These are phyloP conservation scores for Holtermanniella nyarrowii DNA, from an alignment of 768 basidiomycete species.

Conservation along the genomic window DNA sequence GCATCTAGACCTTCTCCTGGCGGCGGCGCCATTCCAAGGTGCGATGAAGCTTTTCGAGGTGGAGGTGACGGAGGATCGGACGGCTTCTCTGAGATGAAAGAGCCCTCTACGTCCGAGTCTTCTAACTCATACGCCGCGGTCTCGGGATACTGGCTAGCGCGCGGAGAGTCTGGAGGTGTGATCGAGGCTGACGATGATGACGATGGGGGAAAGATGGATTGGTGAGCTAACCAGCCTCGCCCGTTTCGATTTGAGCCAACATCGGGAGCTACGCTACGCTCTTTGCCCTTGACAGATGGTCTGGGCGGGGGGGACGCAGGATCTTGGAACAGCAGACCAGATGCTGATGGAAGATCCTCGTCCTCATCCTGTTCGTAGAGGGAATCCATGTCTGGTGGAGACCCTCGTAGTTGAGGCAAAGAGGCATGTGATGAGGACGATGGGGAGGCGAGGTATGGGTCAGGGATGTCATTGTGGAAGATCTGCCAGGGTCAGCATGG, in stretches of 20 bases:
- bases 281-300: neutral
- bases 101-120: conserved; percentile 16
- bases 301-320: too few species aligned
- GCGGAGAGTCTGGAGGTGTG: too few species aligned
- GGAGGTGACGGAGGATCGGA: conserved; percentile 4
- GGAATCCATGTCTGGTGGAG: neutral
- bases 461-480: neutral
- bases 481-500: neutral
- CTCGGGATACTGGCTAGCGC: conserved; percentile 17
- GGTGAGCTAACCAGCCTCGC: conserved; percentile 40
- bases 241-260: conserved; percentile 22
- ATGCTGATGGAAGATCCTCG: neutral
- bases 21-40: conserved; percentile 10
- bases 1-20: conserved; percentile 16
- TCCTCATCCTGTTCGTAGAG: neutral
- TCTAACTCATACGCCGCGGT: conserved; percentile 3
- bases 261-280: neutral
- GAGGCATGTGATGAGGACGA: neutral
- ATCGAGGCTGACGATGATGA: conserved; percentile 4
- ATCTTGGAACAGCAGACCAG: neutral
- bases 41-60: conserved; percentile 5
- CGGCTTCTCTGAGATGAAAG: conserved; percentile 11
- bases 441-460: neutral
- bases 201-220: conserved; percentile 35
- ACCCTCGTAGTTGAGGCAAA: neutral